These are phyloP conservation scores for Aspergillus sp. DNA, from an alignment of 2,329 filamentous ascomycete species.

Conservation along the genomic window DNA sequence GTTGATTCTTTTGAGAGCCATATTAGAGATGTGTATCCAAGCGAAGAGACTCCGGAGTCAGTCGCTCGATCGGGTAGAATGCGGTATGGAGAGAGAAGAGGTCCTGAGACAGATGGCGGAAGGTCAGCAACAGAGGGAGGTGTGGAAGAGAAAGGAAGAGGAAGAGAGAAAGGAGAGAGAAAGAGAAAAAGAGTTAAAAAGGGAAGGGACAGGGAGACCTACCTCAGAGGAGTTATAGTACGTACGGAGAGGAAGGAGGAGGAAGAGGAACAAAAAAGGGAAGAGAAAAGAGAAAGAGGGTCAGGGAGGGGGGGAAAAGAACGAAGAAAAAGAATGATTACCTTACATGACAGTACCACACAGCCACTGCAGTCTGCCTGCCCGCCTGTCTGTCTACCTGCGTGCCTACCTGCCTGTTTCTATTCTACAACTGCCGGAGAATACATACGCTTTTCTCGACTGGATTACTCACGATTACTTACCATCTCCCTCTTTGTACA, in stretches of 20 bases:
- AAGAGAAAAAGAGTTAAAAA: slow-evolving; percentile 7
- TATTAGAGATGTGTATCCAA: slow-evolving; percentile 19
- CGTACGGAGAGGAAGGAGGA: slow-evolving; percentile 25
- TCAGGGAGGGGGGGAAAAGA: slow-evolving; percentile 11
- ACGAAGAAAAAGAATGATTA: slow-evolving; percentile 1
- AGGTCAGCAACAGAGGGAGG: slow-evolving; percentile 2
- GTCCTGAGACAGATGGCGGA: slow-evolving; percentile 1
- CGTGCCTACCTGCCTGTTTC: neutral
- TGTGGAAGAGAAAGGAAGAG: neutral
- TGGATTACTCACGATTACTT: neutral
- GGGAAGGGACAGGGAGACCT: slow-evolving; percentile 2
- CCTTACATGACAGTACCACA: slow-evolving; percentile 1
- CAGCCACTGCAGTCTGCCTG: neutral
- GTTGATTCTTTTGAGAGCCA: slow-evolving; percentile 47
- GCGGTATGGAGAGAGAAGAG: slow-evolving; percentile 7
- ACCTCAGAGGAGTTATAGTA: slow-evolving; percentile 12
- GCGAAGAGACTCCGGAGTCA: slow-evolving; percentile 1
- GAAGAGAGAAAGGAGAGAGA: slow-evolving; percentile 2
- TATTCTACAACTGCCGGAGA: too few species aligned
- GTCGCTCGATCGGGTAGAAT: slow-evolving; percentile 4
- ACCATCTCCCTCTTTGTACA: neutral
- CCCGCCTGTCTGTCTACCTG: neutral
- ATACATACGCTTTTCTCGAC: neutral
- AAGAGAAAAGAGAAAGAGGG: slow-evolving; percentile 17
- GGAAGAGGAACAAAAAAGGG: slow-evolving; percentile 20